These are phyloP conservation scores for Apostasia ramifera DNA, from an alignment of 106 monocot species.

Conservation along the genomic window DNA sequence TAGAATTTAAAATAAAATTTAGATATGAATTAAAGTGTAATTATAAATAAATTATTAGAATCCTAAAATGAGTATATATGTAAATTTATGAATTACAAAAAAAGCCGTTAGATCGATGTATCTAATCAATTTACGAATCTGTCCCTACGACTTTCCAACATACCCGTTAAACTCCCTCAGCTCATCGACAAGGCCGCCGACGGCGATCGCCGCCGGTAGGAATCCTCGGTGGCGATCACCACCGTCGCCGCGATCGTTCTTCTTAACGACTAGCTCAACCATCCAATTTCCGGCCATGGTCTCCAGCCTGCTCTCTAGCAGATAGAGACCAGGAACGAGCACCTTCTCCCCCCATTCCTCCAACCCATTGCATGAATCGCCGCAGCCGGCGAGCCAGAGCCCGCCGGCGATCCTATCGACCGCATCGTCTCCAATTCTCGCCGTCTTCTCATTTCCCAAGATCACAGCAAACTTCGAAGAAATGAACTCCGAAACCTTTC, in stretches of 20 bases:
- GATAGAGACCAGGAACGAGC: slow-evolving; percentile 36
- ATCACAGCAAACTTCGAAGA: slow-evolving; percentile 25
- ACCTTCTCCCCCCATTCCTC: slow-evolving; percentile 65
- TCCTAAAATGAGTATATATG: too few species aligned
- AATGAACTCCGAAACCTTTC: slow-evolving; percentile 38
- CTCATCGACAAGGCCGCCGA: background rate
- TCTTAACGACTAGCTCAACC: slow-evolving; percentile 24
- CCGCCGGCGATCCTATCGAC: slow-evolving; percentile 52
- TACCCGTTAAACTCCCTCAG: background rate
- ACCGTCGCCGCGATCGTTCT: background rate
- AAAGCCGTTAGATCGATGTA: background rate
- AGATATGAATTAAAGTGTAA: too few species aligned
- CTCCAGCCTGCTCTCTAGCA: slow-evolving; percentile 22
- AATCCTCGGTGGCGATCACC: background rate
- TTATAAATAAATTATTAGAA: too few species aligned
- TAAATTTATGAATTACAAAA: too few species aligned
- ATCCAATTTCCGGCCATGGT: background rate
- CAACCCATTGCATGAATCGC: slow-evolving; percentile 1
- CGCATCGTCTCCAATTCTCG: slow-evolving; percentile 40
- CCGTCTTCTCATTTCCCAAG: slow-evolving; percentile 17
- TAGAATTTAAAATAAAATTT: too few species aligned
- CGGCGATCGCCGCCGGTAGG: slow-evolving; percentile 7
- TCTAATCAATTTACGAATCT: background rate
- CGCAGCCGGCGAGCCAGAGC: slow-evolving; percentile 42
- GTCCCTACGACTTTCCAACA: background rate